Percentiles rank a stretch among this genome's conserved stretches.
These are phyloP conservation scores for Sanghuangporus weigelae DNA, from an alignment of 1,284 basidiomycete species.

Conservation along the genomic window DNA sequence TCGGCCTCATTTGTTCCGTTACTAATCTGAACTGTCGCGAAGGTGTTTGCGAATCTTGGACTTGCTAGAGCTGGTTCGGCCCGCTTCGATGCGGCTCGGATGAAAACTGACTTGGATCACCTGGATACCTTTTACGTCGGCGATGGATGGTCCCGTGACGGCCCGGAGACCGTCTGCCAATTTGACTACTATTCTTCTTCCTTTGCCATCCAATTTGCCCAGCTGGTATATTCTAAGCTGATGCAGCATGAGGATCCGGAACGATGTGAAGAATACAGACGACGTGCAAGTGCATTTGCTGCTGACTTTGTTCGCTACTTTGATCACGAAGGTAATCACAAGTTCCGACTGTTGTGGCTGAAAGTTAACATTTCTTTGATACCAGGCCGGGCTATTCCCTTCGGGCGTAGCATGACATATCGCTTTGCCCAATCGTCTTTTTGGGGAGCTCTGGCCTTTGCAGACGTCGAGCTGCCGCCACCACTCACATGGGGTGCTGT, in stretches of 20 bases:
- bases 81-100: slow-evolving; percentile 51
- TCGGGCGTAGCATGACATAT: slow-evolving; percentile 73
- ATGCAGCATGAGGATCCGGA: slow-evolving; percentile 58
- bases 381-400: slow-evolving; percentile 67
- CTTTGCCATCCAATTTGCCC: slow-evolving; percentile 75
- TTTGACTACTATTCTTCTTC: slow-evolving; percentile 78
- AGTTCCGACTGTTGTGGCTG: not conserved
- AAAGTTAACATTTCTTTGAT: not conserved
- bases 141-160: slow-evolving; percentile 72
- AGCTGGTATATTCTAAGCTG: slow-evolving; percentile 67
- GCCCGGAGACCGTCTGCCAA: slow-evolving; percentile 72
- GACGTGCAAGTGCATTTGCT: slow-evolving; percentile 59
- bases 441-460: slow-evolving; percentile 70
- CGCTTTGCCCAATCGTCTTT: slow-evolving; percentile 77
- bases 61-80: slow-evolving; percentile 57
- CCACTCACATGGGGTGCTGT: slow-evolving; percentile 71
- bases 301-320: slow-evolving; percentile 73
- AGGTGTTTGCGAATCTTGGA: slow-evolving; percentile 77
- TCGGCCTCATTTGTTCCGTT: not conserved
- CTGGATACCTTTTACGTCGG: slow-evolving; percentile 78
- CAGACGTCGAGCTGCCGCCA: slow-evolving; percentile 60
- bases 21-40: not conserved
- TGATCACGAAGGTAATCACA: slow-evolving; percentile 53
- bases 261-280: slow-evolving; percentile 58
- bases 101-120: slow-evolving; percentile 72